phyloP scores from a whole-genome alignment of 495 filamentous ascomycete species.

The Ascobolus immersus region DNA sequence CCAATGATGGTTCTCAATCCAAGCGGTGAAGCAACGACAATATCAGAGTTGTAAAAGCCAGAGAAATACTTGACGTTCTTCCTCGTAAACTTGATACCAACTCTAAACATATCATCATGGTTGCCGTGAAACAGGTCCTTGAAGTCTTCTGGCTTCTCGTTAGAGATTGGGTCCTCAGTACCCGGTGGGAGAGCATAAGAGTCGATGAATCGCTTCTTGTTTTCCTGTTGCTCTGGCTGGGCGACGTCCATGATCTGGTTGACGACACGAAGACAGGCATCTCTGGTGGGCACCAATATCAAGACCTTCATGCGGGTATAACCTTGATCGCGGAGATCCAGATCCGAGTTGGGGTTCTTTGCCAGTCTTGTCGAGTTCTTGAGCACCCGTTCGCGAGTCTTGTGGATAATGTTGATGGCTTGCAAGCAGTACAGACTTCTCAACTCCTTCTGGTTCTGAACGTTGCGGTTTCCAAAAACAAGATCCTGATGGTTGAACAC shows the following conservation, averaged over 20 bases:
- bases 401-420: constrained; percentile 46
- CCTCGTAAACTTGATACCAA: constrained; percentile 82
- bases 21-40: constrained; percentile 72
- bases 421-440: constrained; percentile 58
- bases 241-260: constrained; percentile 45
- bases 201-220: constrained; percentile 75
- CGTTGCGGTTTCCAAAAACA: constrained; percentile 44
- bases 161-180: constrained; percentile 27
- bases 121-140: constrained; percentile 75
- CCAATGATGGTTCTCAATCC: constrained; percentile 77
- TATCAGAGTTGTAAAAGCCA: constrained; percentile 86
- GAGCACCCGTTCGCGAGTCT: constrained; percentile 66
- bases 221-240: constrained; percentile 76
- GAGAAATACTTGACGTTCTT: constrained; percentile 88
- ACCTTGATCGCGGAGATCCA: constrained; percentile 71
- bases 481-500: constrained; percentile 63
- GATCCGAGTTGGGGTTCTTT: constrained; percentile 12
- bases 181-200: constrained; percentile 40
- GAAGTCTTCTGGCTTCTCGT: constrained; percentile 66
- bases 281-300: constrained; percentile 63
- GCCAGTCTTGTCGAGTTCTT: constrained; percentile 65
- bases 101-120: constrained; percentile 84
- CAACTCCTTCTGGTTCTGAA: constrained; percentile 35
- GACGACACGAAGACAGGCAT: constrained; percentile 53
- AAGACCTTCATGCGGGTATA: constrained; percentile 88